Evolutionary conservation across 1,284 basidiomycete genomes (phyloP).

Genomic region (Tetrapyrgos nigripes): DNA sequence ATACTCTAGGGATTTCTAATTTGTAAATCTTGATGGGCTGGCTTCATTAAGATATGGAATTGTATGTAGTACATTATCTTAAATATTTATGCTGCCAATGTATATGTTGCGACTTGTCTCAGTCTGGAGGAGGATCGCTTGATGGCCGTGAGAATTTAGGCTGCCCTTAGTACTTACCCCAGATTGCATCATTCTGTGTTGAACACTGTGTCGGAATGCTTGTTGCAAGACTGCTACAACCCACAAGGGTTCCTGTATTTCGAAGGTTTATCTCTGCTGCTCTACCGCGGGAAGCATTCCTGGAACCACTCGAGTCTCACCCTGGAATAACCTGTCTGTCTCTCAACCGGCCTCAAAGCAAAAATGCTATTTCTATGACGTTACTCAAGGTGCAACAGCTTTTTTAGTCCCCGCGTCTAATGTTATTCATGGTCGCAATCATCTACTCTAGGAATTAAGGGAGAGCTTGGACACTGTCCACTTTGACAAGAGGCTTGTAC

Average conservation of each 20-base stretch:
- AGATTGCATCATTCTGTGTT: too few species aligned
- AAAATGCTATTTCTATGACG: constrained; percentile 87
- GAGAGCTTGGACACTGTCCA: constrained; percentile 73
- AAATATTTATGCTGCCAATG: too few species aligned
- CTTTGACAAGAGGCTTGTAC: constrained; percentile 68
- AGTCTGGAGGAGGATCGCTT: too few species aligned
- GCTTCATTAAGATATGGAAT: too few species aligned
- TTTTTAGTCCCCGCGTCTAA: constrained; percentile 10
- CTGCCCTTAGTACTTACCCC: too few species aligned
- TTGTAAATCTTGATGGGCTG: too few species aligned
- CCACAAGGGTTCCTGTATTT: not conserved
- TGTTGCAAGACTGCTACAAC: not conserved
- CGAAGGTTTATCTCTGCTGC: constrained; percentile 6
- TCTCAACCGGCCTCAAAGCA: constrained; percentile 84
- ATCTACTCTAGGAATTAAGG: constrained; percentile 65
- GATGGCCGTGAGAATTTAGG: too few species aligned
- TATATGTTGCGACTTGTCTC: too few species aligned
- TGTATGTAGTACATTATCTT: too few species aligned
- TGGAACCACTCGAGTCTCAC: constrained; percentile 52
- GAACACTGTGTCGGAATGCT: not conserved
- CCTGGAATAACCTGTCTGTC: constrained; percentile 70
- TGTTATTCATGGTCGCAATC: constrained; percentile 13
- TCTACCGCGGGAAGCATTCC: constrained; percentile 54
- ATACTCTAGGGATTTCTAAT: too few species aligned
- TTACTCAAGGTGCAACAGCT: constrained; percentile 60